phyloP scores from a whole-genome alignment of 768 basidiomycete genomes.

The Clitopilus hobsonii region DNA sequence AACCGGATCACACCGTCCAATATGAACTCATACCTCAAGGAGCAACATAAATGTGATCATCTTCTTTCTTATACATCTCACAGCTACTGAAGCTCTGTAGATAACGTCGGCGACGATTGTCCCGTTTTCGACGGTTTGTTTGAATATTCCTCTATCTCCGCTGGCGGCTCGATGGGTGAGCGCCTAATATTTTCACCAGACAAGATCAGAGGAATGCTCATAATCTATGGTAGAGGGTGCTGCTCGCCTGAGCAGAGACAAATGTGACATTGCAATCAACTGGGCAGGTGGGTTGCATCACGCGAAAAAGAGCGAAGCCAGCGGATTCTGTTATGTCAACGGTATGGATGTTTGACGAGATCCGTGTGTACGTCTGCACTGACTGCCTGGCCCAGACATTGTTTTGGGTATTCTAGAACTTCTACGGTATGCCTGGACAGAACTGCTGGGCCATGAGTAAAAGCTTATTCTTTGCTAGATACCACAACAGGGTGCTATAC shows the following conservation, averaged over 20 bases:
- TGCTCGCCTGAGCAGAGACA: slow-evolving; percentile 89
- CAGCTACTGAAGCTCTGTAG: slow-evolving; percentile 31
- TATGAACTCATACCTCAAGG: slow-evolving; percentile 89
- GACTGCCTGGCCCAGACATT: slow-evolving; percentile 60
- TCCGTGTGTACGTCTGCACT: background rate
- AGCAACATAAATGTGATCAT: slow-evolving; percentile 88
- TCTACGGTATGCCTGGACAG: slow-evolving; percentile 50
- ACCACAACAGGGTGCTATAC: slow-evolving; percentile 92
- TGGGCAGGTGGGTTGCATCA: slow-evolving; percentile 99
- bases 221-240: slow-evolving; percentile 76
- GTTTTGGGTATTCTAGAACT: slow-evolving; percentile 96
- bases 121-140: slow-evolving; percentile 98
- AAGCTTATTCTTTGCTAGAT: slow-evolving; percentile 40
- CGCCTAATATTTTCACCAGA: slow-evolving; percentile 4
- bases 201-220: slow-evolving; percentile 1
- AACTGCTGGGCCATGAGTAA: background rate
- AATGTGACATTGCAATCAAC: slow-evolving; percentile 98
- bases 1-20: slow-evolving; percentile 91
- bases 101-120: slow-evolving; percentile 98
- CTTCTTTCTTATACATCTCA: slow-evolving; percentile 4
- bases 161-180: slow-evolving; percentile 99
- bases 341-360: slow-evolving; percentile 38
- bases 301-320: slow-evolving; percentile 98
- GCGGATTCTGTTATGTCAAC: slow-evolving; percentile 98
- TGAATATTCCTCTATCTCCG: slow-evolving; percentile 98